Conservation (phyloP, 495 filamentous ascomycete genomes). For the Rhizodiscina lignyota region DNA sequence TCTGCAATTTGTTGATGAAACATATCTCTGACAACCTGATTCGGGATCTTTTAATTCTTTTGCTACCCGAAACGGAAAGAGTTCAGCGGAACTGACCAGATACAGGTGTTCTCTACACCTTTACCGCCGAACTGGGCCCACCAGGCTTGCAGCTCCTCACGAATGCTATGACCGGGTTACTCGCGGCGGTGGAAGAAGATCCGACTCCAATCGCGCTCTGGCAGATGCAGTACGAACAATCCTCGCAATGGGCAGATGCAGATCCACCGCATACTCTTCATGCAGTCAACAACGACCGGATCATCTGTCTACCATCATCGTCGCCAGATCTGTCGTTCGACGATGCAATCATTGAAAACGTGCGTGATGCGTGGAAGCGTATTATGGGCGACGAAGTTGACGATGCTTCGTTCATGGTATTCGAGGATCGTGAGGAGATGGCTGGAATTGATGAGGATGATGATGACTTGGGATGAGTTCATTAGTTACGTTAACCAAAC, state of each 20-base stretch:
- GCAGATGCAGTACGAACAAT: slow-evolving; percentile 11
- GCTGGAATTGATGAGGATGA: slow-evolving; percentile 7
- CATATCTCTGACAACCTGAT: slow-evolving; percentile 84
- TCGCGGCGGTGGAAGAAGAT: slow-evolving; percentile 3
- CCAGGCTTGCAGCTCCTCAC: slow-evolving; percentile 6
- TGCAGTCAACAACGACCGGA: slow-evolving; percentile 1
- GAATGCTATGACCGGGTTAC: slow-evolving; percentile 6
- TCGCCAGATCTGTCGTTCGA: slow-evolving; percentile 13
- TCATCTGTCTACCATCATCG: background rate
- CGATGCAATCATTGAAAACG: slow-evolving; percentile 9
- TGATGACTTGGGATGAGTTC: background rate
- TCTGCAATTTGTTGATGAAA: slow-evolving; percentile 76
- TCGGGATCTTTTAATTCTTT: slow-evolving; percentile 16
- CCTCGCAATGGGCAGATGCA: background rate
- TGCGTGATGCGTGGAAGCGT: slow-evolving; percentile 11
- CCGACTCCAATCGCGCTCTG: slow-evolving; percentile 8
- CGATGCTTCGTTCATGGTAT: slow-evolving; percentile 10
- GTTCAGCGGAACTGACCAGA: background rate
- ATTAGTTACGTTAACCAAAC: no score
- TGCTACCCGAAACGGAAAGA: background rate
- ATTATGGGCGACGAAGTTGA: slow-evolving; percentile 11
- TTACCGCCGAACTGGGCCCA: slow-evolving; percentile 2
- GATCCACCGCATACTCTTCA: slow-evolving; percentile 2
- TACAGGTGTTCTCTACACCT: slow-evolving; percentile 12
- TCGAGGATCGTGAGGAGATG: slow-evolving; percentile 10